Percentiles rank a stretch among this genome's conserved stretches.
Conservation (phyloP, 345 rosid genomes). For the Nasturtium officinale region DNA sequence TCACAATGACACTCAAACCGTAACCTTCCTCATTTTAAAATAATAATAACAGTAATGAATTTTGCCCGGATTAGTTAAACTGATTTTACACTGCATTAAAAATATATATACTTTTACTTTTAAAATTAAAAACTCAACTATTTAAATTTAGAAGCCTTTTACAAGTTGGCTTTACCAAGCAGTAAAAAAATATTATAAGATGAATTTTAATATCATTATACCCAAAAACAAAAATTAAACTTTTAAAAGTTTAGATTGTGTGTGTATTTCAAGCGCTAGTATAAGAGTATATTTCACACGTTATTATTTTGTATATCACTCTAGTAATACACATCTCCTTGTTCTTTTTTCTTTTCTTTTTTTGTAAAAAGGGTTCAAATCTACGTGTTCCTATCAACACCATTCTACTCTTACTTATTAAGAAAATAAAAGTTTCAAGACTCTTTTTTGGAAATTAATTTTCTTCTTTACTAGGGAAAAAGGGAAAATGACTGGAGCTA, state of each 20-base stretch:
- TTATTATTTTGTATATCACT: too few relatives aligned
- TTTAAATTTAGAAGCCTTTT: not conserved
- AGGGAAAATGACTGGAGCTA: slow-evolving; percentile 10
- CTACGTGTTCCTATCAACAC: not conserved
- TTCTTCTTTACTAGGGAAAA: not conserved
- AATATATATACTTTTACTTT: not conserved
- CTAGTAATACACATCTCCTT: not conserved
- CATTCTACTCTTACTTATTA: not conserved
- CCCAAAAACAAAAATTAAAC: not conserved
- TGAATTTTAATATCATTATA: not conserved
- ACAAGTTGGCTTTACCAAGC: not conserved
- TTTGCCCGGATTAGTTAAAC: not conserved
- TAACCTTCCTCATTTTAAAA: slow-evolving; percentile 10
- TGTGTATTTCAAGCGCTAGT: too few relatives aligned
- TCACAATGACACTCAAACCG: slow-evolving; percentile 44
- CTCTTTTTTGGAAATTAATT: not conserved
- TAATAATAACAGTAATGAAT: too few relatives aligned
- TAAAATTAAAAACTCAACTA: not conserved
- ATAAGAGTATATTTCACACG: too few relatives aligned
- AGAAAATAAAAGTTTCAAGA: not conserved
- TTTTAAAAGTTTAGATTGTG: not conserved
- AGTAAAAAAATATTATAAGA: not conserved
- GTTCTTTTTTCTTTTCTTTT: too few relatives aligned
- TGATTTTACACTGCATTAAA: not conserved
- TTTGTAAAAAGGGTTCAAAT: too few relatives aligned